Conservation (phyloP, 2,329 filamentous ascomycete genomes). For the Arthrobotrys sinensis region DNA sequence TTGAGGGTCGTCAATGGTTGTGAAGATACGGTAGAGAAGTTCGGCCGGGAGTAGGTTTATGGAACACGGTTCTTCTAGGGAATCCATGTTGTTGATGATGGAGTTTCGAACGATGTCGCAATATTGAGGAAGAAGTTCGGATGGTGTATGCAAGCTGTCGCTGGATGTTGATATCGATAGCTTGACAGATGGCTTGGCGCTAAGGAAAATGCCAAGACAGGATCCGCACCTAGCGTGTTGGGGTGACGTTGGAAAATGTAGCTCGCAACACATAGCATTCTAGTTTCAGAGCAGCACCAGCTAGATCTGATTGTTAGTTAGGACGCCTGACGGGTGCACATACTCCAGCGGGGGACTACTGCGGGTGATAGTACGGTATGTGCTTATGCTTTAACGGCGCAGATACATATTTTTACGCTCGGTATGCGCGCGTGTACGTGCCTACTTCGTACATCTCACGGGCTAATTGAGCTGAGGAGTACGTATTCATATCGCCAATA, state of each 20-base stretch:
- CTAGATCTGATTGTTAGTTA: too few relatives aligned
- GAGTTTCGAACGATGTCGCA: not conserved
- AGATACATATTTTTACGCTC: too few relatives aligned
- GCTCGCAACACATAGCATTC: not conserved
- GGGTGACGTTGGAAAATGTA: not conserved
- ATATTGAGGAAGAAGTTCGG: not conserved
- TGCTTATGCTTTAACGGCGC: too few relatives aligned
- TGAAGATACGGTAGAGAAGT: slow-evolving; percentile 48
- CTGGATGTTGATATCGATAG: slow-evolving; percentile 15
- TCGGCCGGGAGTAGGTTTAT: slow-evolving; percentile 49
- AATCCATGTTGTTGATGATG: not conserved
- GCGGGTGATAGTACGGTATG: too few relatives aligned
- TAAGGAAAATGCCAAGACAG: not conserved
- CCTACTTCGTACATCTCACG: too few relatives aligned
- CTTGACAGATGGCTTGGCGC: slow-evolving; percentile 1
- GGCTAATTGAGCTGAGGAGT: too few relatives aligned
- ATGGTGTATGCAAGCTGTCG: slow-evolving; percentile 1
- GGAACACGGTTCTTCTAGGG: not conserved
- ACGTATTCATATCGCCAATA: too few relatives aligned
- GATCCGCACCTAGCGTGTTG: not conserved
- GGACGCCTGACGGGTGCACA: too few relatives aligned
- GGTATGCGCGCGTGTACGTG: too few relatives aligned
- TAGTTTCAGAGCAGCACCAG: not conserved
- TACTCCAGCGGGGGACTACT: too few relatives aligned
- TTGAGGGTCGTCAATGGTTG: slow-evolving; percentile 40